Percentiles rank a stretch among this genome's conserved stretches.
Conservation (phyloP, 306 rosid species). For the Gastrolobium bilobum region DNA sequence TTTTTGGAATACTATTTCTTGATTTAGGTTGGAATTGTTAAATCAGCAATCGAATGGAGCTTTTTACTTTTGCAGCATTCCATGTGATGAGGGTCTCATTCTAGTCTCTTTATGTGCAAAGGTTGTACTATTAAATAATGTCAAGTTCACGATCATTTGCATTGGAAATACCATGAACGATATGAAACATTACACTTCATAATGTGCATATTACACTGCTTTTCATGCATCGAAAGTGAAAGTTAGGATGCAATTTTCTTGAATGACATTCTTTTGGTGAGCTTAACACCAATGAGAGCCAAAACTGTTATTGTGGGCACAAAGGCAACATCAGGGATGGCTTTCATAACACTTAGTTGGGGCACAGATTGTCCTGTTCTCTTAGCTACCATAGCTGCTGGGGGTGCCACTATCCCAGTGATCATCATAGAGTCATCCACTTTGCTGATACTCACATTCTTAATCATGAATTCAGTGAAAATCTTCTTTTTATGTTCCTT, state of each 20-base stretch:
- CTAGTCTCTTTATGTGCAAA: too few species aligned
- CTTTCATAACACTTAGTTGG: slow-evolving; percentile 58
- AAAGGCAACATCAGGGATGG: slow-evolving; percentile 67
- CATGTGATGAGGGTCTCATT: too few species aligned
- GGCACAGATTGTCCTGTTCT: slow-evolving; percentile 62
- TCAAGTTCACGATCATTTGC: not conserved
- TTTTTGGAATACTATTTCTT: not conserved
- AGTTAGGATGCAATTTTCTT: slow-evolving; percentile 9
- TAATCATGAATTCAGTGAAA: slow-evolving; percentile 40
- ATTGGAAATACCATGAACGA: not conserved
- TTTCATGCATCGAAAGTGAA: not conserved
- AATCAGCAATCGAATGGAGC: not conserved
- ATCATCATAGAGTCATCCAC: slow-evolving; percentile 58
- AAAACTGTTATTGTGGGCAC: slow-evolving; percentile 64
- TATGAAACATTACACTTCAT: slow-evolving; percentile 17
- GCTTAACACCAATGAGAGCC: slow-evolving; percentile 60
- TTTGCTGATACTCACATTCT: slow-evolving; percentile 52
- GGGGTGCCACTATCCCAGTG: slow-evolving; percentile 70
- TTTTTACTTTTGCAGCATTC: not conserved
- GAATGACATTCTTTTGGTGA: slow-evolving; percentile 58
- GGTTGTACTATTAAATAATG: not conserved
- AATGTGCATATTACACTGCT: not conserved
- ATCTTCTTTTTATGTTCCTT: not conserved
- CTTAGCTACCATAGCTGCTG: slow-evolving; percentile 66
- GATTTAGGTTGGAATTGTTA: not conserved